Base-by-base conservation (phyloP, 768 basidiomycete genomes). In the Leccinum obscurum region DNA sequence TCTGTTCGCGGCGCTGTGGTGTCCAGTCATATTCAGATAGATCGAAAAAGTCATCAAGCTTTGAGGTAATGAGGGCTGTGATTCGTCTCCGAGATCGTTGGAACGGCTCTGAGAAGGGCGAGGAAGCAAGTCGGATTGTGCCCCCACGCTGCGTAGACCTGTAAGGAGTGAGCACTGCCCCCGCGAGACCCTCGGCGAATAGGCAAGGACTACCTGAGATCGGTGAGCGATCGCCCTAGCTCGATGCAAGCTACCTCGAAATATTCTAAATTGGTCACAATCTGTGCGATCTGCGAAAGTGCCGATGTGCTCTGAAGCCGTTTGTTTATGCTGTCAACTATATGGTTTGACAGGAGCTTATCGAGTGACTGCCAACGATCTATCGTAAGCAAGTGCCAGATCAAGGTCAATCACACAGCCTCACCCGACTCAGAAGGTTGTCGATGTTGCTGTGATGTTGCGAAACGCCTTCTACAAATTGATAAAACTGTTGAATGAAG, bases 1-100 rank as follows among this genome's bases (percentile, higher is more conserved):
- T 85, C 59, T 83, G 80, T 70, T 92, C 89, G 35, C 85, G 84
- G 11, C 78, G 72, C 35, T 80, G 77, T 9, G 93, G 90, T 37
- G 88, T 90, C 95, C 95, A 98, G 67, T 95, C 88, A 72, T 98
- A 98, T 75, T 96, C 93, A 4, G 95, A 90, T 48, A 96, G 80
- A 61, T 93, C 97, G 72, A 97, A 96, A 78, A 96, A 96, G 66
- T 94, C 92, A 68, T 96, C 92, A 7, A 98, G 86, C 71, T 99
- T 98, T 22, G 90, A 90, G 8, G 86, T 84, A 68, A 98, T 95
- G 49, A 96, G 82, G 11, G 81, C 80, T 17, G 89, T 87, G 65
- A 98, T 91, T 5, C 93, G 89, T 34, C 80, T 78, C 52, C 88
- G 81, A 9, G 95, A 90, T 46, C 82, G 82, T 10, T 81, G 77